Conservation (phyloP, 1,284 basidiomycete genomes). For the Xerocomus cyaneibrunnescens region DNA sequence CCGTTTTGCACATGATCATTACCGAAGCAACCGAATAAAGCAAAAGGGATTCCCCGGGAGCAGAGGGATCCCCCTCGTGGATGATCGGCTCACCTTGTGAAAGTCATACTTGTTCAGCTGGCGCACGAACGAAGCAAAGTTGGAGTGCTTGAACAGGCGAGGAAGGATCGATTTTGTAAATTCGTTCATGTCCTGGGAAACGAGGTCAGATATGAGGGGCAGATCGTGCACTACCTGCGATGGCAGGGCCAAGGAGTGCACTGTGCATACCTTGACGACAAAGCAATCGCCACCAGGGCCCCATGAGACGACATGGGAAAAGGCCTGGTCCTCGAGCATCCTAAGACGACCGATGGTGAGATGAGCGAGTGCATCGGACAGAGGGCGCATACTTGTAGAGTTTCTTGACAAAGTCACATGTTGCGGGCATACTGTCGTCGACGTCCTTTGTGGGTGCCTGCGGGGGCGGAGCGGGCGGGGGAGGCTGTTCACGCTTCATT, state of each 20-base stretch:
- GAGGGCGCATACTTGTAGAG: constrained; percentile 73
- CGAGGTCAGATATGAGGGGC: constrained; percentile 2
- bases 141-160: constrained; percentile 95
- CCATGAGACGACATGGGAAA: constrained; percentile 83
- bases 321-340: constrained; percentile 84
- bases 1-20: constrained; percentile 12
- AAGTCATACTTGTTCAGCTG: constrained; percentile 99
- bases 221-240: constrained; percentile 1
- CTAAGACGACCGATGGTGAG: constrained; percentile 39
- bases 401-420: constrained; percentile 92
- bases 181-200: constrained; percentile 85
- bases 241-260: not conserved
- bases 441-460: constrained; percentile 23
- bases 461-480: constrained; percentile 19
- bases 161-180: constrained; percentile 95
- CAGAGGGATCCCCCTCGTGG: not conserved
- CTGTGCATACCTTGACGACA: constrained; percentile 73
- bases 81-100: constrained; percentile 69
- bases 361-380: not conserved
- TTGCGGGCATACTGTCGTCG: constrained; percentile 69
- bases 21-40: constrained; percentile 6
- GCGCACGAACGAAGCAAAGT: constrained; percentile 92
- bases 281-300: constrained; percentile 86
- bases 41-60: not conserved
- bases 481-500: constrained; percentile 33